Evolutionary conservation across 2,329 filamentous ascomycete species (phyloP), one percentile per base, ranked within the genome.

Genomic region (Colletotrichum sp.): DNA sequence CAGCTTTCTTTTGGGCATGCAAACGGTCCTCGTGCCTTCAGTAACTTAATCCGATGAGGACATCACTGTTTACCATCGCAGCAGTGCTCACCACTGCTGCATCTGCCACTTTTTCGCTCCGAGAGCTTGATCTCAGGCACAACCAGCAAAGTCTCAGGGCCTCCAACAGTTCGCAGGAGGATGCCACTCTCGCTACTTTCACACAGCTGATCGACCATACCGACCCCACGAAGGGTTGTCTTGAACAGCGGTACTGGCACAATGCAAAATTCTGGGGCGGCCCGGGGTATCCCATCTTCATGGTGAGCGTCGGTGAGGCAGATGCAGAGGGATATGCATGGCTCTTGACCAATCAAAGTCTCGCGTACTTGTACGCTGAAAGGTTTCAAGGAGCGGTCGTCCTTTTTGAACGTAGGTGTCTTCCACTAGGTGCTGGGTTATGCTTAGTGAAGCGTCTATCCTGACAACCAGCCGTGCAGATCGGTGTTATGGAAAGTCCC

Each of bases 191-290:
- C n/a, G 70, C 30, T 24, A 69, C 48, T 4, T 77, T 71, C 15
- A 62, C 67, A 12, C 75, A 75, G 62, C 56, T 75, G 5, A 30
- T 77, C 5, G 76, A 77, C 66, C 75, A 77, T 32, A 58, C 24
- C 21, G 36, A 77, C 48, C 62, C 66, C 10, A 55, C 56, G n/a
- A 76, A 56, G 21, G 76, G 75, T 24, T 71, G 61, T 8, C 77
- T 77, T 30, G 43, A 69, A 26, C 70, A 77, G 30, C 52, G 70
- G 6, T 77, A 66, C 30, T 77, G 76, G 75, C 75, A 61, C 30
- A 74, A 74, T 18, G 62, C 74, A 9, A 67, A 67, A 18, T 36
- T 71, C 26, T 77, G 74, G 70, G 71, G 66, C 2, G 76, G 76
- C 9, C 66, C 70, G 16, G 75, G 58, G 4, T 68, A 56, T 30